A percentile compares a stretch with the other conserved stretches of the same genome.
Evolutionary conservation across 2,329 filamentous ascomycete species (phyloP).

Genomic region (Pseudogymnoascus sp.): DNA sequence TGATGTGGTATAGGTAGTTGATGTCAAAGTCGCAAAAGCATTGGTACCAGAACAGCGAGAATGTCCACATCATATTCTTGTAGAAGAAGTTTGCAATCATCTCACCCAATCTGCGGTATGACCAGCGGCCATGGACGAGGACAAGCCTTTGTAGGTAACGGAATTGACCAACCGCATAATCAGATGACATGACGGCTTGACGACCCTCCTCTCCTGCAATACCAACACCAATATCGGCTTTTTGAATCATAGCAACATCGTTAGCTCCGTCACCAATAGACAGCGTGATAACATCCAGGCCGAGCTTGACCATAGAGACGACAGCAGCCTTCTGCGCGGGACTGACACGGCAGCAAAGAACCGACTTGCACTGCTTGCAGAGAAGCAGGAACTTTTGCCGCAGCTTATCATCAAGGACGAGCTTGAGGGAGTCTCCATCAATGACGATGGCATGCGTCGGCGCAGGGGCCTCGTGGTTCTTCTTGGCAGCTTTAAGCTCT

Average conservation of each 20-base stretch:
- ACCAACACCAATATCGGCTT: conserved; percentile 88
- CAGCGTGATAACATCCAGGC: conserved; percentile 90
- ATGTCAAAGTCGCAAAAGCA: conserved; percentile 94
- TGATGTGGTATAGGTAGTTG: conserved; percentile 95
- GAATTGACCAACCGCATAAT: conserved; percentile 93
- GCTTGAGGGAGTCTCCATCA: conserved; percentile 85
- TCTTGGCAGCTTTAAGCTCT: conserved; percentile 70
- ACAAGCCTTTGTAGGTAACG: conserved; percentile 77
- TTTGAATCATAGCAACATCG: conserved; percentile 96
- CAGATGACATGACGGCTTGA: conserved; percentile 91
- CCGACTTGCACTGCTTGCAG: conserved; percentile 94
- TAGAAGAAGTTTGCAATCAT: conserved; percentile 99
- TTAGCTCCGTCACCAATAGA: conserved; percentile 92
- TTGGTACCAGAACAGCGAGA: conserved; percentile 95
- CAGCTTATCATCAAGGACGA: conserved; percentile 72
- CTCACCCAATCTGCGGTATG: conserved; percentile 85
- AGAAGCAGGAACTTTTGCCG: conserved; percentile 90
- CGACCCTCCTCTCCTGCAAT: conserved; percentile 89
- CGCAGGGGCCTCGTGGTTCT: conserved; percentile 77
- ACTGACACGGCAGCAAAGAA: conserved; percentile 94
- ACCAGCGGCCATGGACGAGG: conserved; percentile 88
- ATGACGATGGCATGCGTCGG: conserved; percentile 90
- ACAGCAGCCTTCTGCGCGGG: conserved; percentile 97
- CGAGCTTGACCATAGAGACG: conserved; percentile 88
- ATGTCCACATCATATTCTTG: conserved; percentile 99